Evolutionary conservation across 2,329 filamentous ascomycete species (phyloP), one percentile per base, ranked within the genome.

Genomic region (Penicillium brevicompactum): DNA sequence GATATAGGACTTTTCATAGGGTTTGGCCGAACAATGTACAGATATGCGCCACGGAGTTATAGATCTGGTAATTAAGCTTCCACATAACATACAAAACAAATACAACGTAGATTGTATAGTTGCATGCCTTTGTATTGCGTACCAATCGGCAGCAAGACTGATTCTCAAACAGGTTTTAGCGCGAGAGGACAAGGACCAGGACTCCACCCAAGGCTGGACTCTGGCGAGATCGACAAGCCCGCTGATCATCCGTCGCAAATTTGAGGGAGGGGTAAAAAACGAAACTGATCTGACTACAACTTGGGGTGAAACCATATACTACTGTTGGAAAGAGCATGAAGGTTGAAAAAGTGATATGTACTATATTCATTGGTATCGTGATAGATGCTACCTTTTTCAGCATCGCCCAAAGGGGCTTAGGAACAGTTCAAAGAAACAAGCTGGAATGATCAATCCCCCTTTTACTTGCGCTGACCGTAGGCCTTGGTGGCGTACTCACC

Each of bases 401-500:
- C 54, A 55, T 57, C 44, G 42, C 53, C 55, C 52, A 41, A 53
- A 48, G 49, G 30, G 49, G 43, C 53, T 49, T 63, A 61, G 59
- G 30, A 56, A 64, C 53, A 65, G 56, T 41, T 16, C 37, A 49
- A 11, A 18, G 18, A 34, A 52, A 54, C 51, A 46, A 55, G 52
- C 13, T 43, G 4, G 13, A 37, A 49, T 22, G 24, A 31, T 46
- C 10, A 13, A 37, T 14, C n/a, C 13, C 14, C 21, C 6, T 37
- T 58, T 56, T 73, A 70, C 62, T 74, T 72, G 57, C 88, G 82
- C 83, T 94, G 85, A 58, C 92, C 92, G 73, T 96, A 96, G 30
- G 92, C 86, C 86, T 90, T 94, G 72, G 94, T 97, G 64, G 91
- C 93, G 75, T 97, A 99, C 76, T 96, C 90, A 68, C 94, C 94